Percentiles rank a stretch among this genome's conserved stretches.
These are phyloP conservation scores for Leccinum pachyderme DNA, from an alignment of 1,284 basidiomycete genomes.

Conservation along the genomic window DNA sequence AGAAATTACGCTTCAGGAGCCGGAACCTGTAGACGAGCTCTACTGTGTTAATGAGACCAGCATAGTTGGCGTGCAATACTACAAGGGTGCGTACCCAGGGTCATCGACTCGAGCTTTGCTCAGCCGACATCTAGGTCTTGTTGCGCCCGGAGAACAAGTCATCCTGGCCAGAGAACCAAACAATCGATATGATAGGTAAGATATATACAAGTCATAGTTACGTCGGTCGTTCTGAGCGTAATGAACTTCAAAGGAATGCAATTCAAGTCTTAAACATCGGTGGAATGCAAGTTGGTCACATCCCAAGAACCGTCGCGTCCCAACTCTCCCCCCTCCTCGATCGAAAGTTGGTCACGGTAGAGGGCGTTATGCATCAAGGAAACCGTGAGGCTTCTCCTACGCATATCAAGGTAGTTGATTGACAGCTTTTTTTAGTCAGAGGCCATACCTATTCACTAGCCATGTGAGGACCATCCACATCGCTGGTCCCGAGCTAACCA, in stretches of 20 bases:
- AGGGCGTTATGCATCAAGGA: conserved; percentile 74
- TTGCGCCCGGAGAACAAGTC: conserved; percentile 79
- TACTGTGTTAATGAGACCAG: conserved; percentile 59
- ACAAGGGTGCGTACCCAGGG: conserved; percentile 48
- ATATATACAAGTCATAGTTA: conserved; percentile 11
- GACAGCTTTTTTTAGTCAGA: conserved; percentile 37
- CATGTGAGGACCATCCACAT: conserved; percentile 43
- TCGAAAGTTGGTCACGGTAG: conserved; percentile 56
- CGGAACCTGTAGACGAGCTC: conserved; percentile 60
- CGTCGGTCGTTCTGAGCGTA: neutral
- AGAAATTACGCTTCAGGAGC: conserved; percentile 40
- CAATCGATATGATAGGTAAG: conserved; percentile 66
- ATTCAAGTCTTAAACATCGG: conserved; percentile 80
- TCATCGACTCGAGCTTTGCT: conserved; percentile 1
- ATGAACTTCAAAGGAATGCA: conserved; percentile 51
- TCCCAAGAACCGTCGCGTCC: conserved; percentile 60
- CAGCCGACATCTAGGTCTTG: conserved; percentile 51
- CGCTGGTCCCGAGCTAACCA: conserved; percentile 3
- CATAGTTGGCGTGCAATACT: conserved; percentile 83
- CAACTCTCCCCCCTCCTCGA: conserved; percentile 75
- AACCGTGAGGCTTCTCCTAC: conserved; percentile 50
- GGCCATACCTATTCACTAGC: conserved; percentile 54
- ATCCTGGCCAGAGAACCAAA: conserved; percentile 63
- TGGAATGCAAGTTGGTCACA: conserved; percentile 73
- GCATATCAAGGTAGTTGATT: neutral